phyloP scores from a whole-genome alignment of 495 filamentous ascomycete species.

The Penicillium steckii region DNA sequence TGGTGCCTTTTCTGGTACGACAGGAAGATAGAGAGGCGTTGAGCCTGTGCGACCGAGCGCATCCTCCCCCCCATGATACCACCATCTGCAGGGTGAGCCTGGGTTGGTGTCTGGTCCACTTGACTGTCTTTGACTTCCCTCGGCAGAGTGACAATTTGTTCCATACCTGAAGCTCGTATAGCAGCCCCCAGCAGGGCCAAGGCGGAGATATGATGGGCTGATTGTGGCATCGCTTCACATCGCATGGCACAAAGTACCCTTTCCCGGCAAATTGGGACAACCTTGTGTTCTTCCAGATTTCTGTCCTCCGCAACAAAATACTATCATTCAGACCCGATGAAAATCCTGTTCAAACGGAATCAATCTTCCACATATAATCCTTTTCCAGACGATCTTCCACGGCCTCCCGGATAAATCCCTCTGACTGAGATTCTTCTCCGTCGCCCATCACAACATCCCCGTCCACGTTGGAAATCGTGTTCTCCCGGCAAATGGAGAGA shows the following conservation, averaged over 20 bases:
- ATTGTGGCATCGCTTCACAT: not conserved
- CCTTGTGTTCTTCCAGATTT: not conserved
- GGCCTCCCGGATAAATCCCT: conserved; percentile 61
- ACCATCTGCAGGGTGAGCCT: no score
- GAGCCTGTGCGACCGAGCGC: not conserved
- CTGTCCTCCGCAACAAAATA: no score
- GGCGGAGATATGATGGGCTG: not conserved
- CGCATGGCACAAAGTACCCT: not conserved
- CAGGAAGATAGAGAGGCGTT: not conserved
- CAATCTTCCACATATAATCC: conserved; percentile 42
- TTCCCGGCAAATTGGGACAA: not conserved
- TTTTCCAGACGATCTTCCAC: conserved; percentile 49
- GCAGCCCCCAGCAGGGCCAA: not conserved
- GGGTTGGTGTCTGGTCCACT: no score
- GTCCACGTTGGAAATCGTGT: conserved; percentile 33
- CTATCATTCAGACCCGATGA: not conserved
- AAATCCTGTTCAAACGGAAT: conserved; percentile 30
- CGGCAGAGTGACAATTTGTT: not conserved
- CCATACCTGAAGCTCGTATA: no score
- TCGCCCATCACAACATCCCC: conserved; percentile 45
- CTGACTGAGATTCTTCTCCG: conserved; percentile 41
- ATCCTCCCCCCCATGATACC: no score
- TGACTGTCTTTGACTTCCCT: no score
- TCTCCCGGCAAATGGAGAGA: conserved; percentile 58
- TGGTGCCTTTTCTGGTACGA: not conserved